Evolutionary conservation across 2,329 filamentous ascomycete species (phyloP).

Genomic region (Aspergillus fumigatiaffinis): DNA sequence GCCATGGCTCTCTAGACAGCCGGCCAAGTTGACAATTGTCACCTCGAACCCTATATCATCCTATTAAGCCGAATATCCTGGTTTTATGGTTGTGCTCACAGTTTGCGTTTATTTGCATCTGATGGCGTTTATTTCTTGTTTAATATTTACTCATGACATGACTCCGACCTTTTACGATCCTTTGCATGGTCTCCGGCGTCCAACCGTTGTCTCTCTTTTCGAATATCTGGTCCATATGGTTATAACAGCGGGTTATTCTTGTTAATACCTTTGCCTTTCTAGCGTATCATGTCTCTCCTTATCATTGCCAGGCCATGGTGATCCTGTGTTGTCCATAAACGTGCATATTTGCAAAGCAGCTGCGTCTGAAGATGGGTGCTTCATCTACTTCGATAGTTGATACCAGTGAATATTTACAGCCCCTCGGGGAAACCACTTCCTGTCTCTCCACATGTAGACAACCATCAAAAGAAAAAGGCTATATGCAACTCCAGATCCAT

Average conservation of each 20-base stretch:
- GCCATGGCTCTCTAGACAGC: constrained; percentile 34
- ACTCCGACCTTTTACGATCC: background rate
- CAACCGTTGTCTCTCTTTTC: background rate
- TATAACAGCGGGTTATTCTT: background rate
- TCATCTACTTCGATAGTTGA: background rate
- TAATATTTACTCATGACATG: background rate
- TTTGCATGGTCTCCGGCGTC: background rate
- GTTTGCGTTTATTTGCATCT: background rate
- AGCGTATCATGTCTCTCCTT: background rate
- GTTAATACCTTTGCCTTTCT: background rate
- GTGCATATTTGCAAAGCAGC: background rate
- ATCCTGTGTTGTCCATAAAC: background rate
- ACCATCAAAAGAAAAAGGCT: background rate
- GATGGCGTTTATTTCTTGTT: background rate
- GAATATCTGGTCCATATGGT: background rate
- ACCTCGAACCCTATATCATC: background rate
- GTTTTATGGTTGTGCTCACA: background rate
- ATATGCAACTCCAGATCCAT: background rate
- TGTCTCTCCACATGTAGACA: background rate
- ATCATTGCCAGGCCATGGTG: background rate
- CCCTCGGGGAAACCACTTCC: background rate
- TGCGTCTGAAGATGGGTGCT: background rate
- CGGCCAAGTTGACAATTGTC: background rate
- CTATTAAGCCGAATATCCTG: background rate
- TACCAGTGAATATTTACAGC: background rate